Conservation (phyloP, 352 stramenopile species). For the Pythium rhizo-oryzae region DNA sequence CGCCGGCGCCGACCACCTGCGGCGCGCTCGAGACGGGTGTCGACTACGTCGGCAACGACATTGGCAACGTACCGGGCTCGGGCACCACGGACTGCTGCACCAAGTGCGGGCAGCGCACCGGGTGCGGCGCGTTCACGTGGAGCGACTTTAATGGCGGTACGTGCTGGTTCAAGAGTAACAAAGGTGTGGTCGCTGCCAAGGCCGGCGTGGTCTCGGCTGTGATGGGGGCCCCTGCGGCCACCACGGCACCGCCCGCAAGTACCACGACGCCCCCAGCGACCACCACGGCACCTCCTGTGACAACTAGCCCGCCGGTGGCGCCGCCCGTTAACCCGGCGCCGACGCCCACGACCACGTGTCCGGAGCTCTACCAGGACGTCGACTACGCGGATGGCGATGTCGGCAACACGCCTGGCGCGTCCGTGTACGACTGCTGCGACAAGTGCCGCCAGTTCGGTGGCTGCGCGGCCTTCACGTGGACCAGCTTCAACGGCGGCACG, state of each 20-base stretch:
- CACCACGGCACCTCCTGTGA: neutral
- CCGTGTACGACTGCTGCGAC: conserved; percentile 20
- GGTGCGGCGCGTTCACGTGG: conserved; percentile 33
- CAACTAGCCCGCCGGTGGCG: too few species aligned
- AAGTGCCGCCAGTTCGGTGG: conserved; percentile 18
- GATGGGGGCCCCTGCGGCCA: neutral
- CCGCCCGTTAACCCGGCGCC: neutral
- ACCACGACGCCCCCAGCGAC: neutral
- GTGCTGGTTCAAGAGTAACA: conserved; percentile 38
- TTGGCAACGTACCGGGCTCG: conserved; percentile 11
- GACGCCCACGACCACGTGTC: conserved; percentile 31
- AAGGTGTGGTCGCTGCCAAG: neutral
- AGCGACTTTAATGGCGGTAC: conserved; percentile 30
- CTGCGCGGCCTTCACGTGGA: conserved; percentile 41
- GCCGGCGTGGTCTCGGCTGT: conserved; percentile 14
- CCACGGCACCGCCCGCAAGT: neutral
- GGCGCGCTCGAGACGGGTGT: neutral
- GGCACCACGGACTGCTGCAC: neutral
- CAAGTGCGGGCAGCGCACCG: conserved; percentile 19
- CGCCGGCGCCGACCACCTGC: conserved; percentile 1
- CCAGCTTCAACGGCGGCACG: conserved; percentile 48
- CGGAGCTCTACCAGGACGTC: neutral
- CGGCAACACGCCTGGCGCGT: conserved; percentile 3
- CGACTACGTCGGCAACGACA: conserved; percentile 16
- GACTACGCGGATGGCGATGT: conserved; percentile 22